phyloP scores from a whole-genome alignment of 768 basidiomycete genomes.

The Bullera alba region DNA sequence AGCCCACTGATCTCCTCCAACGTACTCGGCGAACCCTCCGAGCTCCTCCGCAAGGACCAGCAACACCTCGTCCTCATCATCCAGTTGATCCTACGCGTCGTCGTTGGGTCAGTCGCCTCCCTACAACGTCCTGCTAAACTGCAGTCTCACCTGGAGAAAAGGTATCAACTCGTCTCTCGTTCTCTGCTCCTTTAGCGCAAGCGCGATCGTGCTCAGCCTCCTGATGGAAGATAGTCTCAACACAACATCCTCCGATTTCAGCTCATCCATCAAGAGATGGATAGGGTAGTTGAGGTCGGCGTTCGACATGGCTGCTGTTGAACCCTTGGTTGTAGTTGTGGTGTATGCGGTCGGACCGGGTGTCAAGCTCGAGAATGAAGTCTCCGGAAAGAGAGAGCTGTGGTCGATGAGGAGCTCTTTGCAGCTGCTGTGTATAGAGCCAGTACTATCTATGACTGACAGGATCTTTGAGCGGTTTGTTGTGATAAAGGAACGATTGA shows the following conservation, averaged over 20 bases:
- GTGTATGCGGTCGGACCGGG: too few species aligned
- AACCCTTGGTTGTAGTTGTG: background rate
- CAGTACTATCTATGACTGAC: too few species aligned
- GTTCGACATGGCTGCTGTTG: constrained; percentile 11
- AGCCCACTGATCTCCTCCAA: constrained; percentile 80
- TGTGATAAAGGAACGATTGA: too few species aligned
- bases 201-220: constrained; percentile 93
- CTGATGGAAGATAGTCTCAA: constrained; percentile 93
- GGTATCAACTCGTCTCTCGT: constrained; percentile 91
- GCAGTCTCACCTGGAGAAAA: constrained; percentile 61
- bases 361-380: too few species aligned
- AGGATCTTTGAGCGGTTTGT: too few species aligned
- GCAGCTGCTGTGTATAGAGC: too few species aligned
- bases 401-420: too few species aligned
- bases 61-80: constrained; percentile 97
- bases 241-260: constrained; percentile 94
- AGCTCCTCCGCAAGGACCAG: constrained; percentile 92
- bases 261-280: constrained; percentile 94
- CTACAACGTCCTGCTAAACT: background rate
- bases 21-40: constrained; percentile 88
- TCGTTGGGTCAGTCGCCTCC: background rate
- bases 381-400: background rate
- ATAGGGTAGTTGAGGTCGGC: constrained; percentile 59
- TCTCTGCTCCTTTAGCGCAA: constrained; percentile 90
- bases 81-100: constrained; percentile 65